Base-by-base conservation (phyloP, 805 yeast genomes). In the Lachancea dasiensis region DNA sequence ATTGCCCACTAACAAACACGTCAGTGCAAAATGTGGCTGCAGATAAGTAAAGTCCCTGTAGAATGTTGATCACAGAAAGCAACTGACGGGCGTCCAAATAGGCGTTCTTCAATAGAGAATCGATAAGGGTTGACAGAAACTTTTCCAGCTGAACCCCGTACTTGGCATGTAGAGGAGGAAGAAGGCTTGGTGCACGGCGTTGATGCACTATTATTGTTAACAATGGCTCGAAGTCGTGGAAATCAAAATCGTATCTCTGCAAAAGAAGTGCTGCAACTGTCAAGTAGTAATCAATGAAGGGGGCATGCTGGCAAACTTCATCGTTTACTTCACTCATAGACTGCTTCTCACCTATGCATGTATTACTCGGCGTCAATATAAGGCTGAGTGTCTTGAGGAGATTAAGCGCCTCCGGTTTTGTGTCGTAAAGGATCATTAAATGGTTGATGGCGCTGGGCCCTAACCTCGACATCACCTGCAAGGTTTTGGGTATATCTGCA, bases 11-110 rank as follows among this genome's bases (percentile, higher is more conserved):
- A 13, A 52, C 26, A 34, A 65, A 54, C 13, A 65, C 40, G 16
- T 41, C 44, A 5, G 60, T 54, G 41, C 61, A 60, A 15, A 53
- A 29, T 5, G 51, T 29, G 1, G 59, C 50, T 19, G 54, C 45
- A 1, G 47, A 54, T 13, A 63, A 60, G 31, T 54, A 58, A 13
- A 60, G 34, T 33, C 49, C 53, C 3, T 47, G 48, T 17, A 60
- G 36, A 10, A 51, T 34, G 8, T 45, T 47, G 3, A 54, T 45
- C 3, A 58, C 42, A 41, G 30, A 11, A 58, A 24, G 2, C 60
- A 48, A 21, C 51, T 51, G 41, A 24, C 47, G 52, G 7, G 47
- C 42, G 22, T 50, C 52, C 1, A 41, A 45, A 30, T 52, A 54
- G 1, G 57, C 53, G 36, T 58, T 61, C 6, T 50, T 38, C 6